Evolutionary conservation across 2,329 filamentous ascomycete genomes (phyloP).

Genomic region (Botrytis byssoidea): DNA sequence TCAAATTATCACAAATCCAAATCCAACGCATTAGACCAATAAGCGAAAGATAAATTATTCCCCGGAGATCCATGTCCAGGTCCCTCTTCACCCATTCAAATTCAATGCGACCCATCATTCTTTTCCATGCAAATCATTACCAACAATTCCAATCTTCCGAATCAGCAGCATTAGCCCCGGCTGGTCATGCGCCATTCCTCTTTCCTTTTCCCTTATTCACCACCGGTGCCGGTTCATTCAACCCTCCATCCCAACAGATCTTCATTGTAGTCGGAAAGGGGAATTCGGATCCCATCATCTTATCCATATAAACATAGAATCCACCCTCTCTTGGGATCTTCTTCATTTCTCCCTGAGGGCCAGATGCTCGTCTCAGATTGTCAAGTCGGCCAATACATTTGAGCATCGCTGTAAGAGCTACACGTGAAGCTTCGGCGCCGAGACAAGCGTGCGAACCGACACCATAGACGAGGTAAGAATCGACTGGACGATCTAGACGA

Average conservation of each 20-base stretch:
- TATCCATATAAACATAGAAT: slow-evolving; percentile 24
- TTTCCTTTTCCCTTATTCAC: slow-evolving; percentile 1
- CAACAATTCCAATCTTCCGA: slow-evolving; percentile 5
- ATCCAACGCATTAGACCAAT: neutral
- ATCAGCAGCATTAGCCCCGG: neutral
- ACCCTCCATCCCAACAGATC: slow-evolving; percentile 28
- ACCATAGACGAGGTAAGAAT: slow-evolving; percentile 63
- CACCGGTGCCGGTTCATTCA: slow-evolving; percentile 14
- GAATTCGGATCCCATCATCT: slow-evolving; percentile 51
- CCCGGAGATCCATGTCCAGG: no score
- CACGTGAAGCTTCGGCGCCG: slow-evolving; percentile 48
- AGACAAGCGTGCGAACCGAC: slow-evolving; percentile 62
- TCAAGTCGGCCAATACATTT: slow-evolving; percentile 23
- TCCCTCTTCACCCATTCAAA: neutral
- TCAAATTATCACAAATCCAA: neutral
- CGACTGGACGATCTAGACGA: slow-evolving; percentile 60
- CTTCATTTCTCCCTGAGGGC: slow-evolving; percentile 24
- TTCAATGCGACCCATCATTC: neutral
- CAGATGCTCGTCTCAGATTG: slow-evolving; percentile 23
- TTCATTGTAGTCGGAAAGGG: slow-evolving; percentile 44
- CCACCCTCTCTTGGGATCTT: slow-evolving; percentile 21
- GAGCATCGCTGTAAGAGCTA: slow-evolving; percentile 56
- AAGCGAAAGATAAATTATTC: neutral
- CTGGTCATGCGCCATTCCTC: neutral
- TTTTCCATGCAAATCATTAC: neutral